phyloP scores from a whole-genome alignment of 495 filamentous ascomycete species.

The Bombardia bombarda region DNA sequence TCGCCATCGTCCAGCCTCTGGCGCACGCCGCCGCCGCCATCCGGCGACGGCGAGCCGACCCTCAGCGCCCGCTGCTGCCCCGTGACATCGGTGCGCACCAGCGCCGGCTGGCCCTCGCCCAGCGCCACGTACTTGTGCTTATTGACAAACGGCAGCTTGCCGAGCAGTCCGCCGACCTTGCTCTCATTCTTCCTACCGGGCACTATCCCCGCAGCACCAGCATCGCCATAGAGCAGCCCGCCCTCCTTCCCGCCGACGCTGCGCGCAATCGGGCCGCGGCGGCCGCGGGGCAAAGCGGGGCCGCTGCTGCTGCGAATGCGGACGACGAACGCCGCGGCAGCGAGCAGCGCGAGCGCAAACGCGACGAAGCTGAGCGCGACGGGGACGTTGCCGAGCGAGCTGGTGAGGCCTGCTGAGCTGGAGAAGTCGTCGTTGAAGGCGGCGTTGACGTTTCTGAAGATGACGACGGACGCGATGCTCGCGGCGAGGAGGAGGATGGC shows the following conservation, averaged over 20 bases:
- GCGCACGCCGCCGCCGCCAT: neutral
- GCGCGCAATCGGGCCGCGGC: conserved; percentile 4
- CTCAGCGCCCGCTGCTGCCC: neutral
- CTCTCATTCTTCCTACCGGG: no score
- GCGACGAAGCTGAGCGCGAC: conserved; percentile 22
- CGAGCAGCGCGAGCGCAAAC: conserved; percentile 11
- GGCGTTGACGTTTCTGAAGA: conserved; percentile 17
- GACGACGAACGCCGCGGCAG: conserved; percentile 10
- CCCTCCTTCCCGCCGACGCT: conserved; percentile 8
- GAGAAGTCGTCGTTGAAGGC: conserved; percentile 22
- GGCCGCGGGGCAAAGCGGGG: neutral
- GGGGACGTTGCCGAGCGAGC: conserved; percentile 11
- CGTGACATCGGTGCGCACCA: conserved; percentile 2
- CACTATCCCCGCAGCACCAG: no score
- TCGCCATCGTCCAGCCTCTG: conserved; percentile 14
- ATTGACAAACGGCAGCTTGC: neutral
- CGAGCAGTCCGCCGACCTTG: neutral
- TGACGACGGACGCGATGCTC: conserved; percentile 16
- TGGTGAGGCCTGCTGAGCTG: conserved; percentile 13
- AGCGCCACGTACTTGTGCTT: conserved; percentile 29
- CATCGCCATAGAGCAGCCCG: neutral
- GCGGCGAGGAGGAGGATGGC: conserved; percentile 23
- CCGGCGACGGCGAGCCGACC: neutral
- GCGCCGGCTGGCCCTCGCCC: conserved; percentile 21
- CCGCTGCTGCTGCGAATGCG: neutral